Evolutionary conservation across 2,329 filamentous ascomycete genomes (phyloP).

Genomic region (Hortaea werneckii): DNA sequence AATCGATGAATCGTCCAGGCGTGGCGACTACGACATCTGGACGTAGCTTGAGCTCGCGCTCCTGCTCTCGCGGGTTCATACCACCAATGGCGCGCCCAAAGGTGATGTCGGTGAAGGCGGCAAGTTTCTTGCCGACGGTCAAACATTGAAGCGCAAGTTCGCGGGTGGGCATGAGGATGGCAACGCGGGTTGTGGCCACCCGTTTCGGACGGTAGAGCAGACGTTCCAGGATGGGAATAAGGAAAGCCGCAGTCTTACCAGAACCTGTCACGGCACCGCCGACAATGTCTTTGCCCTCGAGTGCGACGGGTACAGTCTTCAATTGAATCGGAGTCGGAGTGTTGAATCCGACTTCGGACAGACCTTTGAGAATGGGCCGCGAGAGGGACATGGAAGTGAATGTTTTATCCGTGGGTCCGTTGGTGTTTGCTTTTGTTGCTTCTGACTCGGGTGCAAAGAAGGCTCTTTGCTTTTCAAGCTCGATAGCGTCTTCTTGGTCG

Average conservation of each 20-base stretch:
- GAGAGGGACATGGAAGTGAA: conserved; percentile 90
- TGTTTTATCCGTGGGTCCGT: conserved; percentile 35
- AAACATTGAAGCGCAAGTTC: conserved; percentile 96
- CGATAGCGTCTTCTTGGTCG: conserved; percentile 58
- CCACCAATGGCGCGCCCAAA: conserved; percentile 92
- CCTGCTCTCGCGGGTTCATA: conserved; percentile 85
- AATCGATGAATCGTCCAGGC: conserved; percentile 96
- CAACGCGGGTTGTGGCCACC: conserved; percentile 89
- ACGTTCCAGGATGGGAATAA: conserved; percentile 91
- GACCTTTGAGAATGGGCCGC: conserved; percentile 79
- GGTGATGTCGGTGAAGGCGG: conserved; percentile 87
- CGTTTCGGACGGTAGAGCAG: conserved; percentile 90
- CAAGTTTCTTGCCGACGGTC: conserved; percentile 82
- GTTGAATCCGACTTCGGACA: conserved; percentile 76
- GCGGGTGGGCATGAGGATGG: conserved; percentile 89
- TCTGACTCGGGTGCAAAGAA: conserved; percentile 88
- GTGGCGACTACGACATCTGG: conserved; percentile 97
- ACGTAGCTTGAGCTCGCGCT: conserved; percentile 74
- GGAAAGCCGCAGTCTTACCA: conserved; percentile 92
- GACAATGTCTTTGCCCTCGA: conserved; percentile 90
- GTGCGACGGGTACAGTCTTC: conserved; percentile 85
- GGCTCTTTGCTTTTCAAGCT: conserved; percentile 70
- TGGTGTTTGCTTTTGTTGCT: conserved; percentile 38
- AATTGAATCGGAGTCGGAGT: conserved; percentile 90
- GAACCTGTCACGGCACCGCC: conserved; percentile 96